phyloP scores from a whole-genome alignment of 257 asterid genomes.

The Solanum okadae region DNA sequence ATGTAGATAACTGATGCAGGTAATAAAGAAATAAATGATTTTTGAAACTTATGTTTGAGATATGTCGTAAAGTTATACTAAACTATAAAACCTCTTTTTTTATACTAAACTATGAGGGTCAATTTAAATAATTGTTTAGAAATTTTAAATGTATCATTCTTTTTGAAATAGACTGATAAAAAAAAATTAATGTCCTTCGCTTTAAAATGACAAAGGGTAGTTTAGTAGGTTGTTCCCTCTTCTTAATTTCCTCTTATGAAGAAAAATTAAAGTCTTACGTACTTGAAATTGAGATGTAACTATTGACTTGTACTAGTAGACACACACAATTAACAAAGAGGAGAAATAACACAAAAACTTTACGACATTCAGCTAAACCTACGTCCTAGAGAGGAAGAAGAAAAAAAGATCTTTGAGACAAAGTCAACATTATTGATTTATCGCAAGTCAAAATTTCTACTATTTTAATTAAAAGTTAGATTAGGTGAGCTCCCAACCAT shows the following conservation, averaged over 20 bases:
- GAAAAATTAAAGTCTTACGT: background rate
- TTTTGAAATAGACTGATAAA: fast-evolving
- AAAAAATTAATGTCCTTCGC: background rate
- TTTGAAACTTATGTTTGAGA: fast-evolving
- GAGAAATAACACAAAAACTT: background rate
- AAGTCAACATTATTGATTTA: background rate
- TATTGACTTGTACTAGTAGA: background rate
- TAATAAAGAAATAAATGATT: background rate
- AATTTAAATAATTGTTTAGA: background rate
- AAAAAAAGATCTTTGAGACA: background rate
- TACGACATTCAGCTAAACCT: background rate
- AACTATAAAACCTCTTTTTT: background rate
- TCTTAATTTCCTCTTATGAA: background rate
- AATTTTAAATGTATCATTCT: background rate
- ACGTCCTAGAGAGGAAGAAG: background rate
- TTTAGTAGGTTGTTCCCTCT: background rate
- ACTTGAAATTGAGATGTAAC: background rate
- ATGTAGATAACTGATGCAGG: background rate
- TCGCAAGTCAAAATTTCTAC: background rate
- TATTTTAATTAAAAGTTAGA: background rate
- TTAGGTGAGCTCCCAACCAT: background rate
- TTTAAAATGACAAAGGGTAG: background rate
- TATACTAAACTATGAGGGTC: background rate
- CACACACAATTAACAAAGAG: background rate
- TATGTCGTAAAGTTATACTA: background rate